phyloP scores from a whole-genome alignment of 257 asterid species.

The Voacanga thouarsii region DNA sequence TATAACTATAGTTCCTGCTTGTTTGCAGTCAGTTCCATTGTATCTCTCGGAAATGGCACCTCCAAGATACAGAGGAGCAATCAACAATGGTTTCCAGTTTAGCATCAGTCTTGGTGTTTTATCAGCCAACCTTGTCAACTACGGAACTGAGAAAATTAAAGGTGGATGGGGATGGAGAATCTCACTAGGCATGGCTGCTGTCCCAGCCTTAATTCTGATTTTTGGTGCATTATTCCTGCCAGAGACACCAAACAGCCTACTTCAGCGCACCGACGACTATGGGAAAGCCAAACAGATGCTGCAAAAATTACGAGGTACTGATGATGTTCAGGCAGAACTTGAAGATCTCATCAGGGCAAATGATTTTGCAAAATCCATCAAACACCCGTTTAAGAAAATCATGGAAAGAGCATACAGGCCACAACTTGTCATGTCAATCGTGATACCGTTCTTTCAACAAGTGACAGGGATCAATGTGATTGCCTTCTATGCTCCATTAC shows the following conservation, averaged over 20 bases:
- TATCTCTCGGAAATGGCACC: slow-evolving; percentile 35
- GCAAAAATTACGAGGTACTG: not conserved
- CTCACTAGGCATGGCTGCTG: slow-evolving; percentile 31
- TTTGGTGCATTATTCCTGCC: slow-evolving; percentile 25
- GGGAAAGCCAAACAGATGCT: not conserved
- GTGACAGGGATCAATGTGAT: slow-evolving; percentile 33
- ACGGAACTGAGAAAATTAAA: slow-evolving; percentile 22
- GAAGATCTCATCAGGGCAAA: slow-evolving; percentile 29
- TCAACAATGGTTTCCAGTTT: slow-evolving; percentile 21
- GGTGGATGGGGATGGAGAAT: slow-evolving; percentile 36
- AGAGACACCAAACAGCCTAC: slow-evolving; percentile 35
- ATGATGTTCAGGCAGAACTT: slow-evolving; percentile 29
- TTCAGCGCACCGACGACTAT: slow-evolving; percentile 17
- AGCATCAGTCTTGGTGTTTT: slow-evolving; percentile 17
- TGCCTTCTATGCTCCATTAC: slow-evolving; percentile 35
- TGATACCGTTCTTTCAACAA: slow-evolving; percentile 34
- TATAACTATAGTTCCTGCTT: not conserved
- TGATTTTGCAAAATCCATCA: slow-evolving; percentile 9
- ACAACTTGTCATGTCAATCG: slow-evolving; percentile 30
- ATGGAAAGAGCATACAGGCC: slow-evolving; percentile 25
- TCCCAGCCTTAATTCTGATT: slow-evolving; percentile 24
- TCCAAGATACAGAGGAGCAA: slow-evolving; percentile 30
- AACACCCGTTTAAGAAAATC: slow-evolving; percentile 22
- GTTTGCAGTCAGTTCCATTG: slow-evolving; percentile 22
- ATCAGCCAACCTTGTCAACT: slow-evolving; percentile 24